Evolutionary conservation across 257 asterid species (phyloP).

Genomic region (Solanum dulcamara): DNA sequence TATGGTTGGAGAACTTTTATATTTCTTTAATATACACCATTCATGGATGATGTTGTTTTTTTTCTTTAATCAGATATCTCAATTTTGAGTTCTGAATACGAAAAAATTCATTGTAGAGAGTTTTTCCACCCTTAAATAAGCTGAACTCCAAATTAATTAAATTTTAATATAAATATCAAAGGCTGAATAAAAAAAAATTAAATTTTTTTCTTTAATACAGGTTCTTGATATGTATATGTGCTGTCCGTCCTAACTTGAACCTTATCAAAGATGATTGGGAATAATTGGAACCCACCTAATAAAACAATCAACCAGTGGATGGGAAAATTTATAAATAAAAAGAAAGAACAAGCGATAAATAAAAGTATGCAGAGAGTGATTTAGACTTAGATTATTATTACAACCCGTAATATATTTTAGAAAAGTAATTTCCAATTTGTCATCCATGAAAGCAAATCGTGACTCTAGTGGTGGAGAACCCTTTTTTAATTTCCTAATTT

Average conservation of each 20-base stretch:
- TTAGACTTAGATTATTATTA: neutral
- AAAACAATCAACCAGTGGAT: neutral
- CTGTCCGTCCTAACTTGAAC: constrained; percentile 3
- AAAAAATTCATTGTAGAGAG: rapidly evolving
- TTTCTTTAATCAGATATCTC: neutral
- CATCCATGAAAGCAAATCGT: neutral
- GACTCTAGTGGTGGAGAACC: neutral
- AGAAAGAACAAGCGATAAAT: neutral
- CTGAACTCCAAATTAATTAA: too few species aligned
- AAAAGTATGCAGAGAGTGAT: neutral
- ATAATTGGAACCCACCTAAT: constrained; percentile 6
- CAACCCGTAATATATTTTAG: neutral
- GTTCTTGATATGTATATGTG: neutral
- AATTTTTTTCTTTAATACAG: neutral
- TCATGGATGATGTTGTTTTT: too few species aligned
- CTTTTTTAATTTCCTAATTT: neutral
- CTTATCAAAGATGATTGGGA: constrained; percentile 9
- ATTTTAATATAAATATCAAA: too few species aligned
- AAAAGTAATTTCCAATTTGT: neutral
- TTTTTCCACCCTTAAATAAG: too few species aligned
- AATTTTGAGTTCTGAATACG: rapidly evolving
- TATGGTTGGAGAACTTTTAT: neutral
- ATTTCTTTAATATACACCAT: neutral
- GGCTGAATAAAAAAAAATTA: too few species aligned
- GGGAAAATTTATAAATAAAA: neutral